A percentile compares a stretch with the other conserved stretches of the same genome.
These are phyloP conservation scores for Cutaneotrichosporon sp. DNA, from an alignment of 1,284 basidiomycete genomes.

Conservation along the genomic window DNA sequence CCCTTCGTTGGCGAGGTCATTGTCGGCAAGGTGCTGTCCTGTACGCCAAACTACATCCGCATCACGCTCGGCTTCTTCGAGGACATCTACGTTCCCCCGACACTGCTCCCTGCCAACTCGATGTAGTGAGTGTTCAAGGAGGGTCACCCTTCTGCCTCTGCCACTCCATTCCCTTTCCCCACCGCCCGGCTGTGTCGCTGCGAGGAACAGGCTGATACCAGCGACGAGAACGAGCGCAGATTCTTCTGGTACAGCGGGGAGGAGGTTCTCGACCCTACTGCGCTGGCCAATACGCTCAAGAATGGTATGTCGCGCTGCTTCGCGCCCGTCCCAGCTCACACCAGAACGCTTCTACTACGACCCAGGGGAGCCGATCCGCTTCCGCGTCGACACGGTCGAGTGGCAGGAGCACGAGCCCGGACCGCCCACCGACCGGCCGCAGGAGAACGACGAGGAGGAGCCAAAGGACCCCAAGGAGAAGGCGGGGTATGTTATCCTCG, in stretches of 20 bases:
- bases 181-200: too few species aligned
- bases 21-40: conserved; percentile 81
- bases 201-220: conserved; percentile 6
- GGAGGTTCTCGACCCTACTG: background rate
- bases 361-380: conserved; percentile 76
- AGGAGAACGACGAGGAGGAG: conserved; percentile 20
- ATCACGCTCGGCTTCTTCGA: conserved; percentile 93
- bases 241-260: conserved; percentile 72
- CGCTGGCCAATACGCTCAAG: conserved; percentile 49
- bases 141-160: too few species aligned
- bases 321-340: conserved; percentile 19
- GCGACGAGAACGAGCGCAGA: conserved; percentile 61
- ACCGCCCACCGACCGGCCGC: conserved; percentile 54
- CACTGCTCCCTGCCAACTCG: conserved; percentile 62
- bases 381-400: conserved; percentile 82
- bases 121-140: conserved; percentile 31
- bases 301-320: conserved; percentile 23
- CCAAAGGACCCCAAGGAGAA: conserved; percentile 20
- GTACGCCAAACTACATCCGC: conserved; percentile 77
- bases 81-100: conserved; percentile 77
- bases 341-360: conserved; percentile 81
- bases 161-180: too few species aligned
- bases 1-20: conserved; percentile 90
- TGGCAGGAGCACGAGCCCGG: conserved; percentile 92
- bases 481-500: conserved; percentile 44